Percentiles rank a stretch among this genome's conserved stretches.
These are phyloP conservation scores for Zygoascus ofunaensis DNA, from an alignment of 805 yeast species.

Conservation along the genomic window DNA sequence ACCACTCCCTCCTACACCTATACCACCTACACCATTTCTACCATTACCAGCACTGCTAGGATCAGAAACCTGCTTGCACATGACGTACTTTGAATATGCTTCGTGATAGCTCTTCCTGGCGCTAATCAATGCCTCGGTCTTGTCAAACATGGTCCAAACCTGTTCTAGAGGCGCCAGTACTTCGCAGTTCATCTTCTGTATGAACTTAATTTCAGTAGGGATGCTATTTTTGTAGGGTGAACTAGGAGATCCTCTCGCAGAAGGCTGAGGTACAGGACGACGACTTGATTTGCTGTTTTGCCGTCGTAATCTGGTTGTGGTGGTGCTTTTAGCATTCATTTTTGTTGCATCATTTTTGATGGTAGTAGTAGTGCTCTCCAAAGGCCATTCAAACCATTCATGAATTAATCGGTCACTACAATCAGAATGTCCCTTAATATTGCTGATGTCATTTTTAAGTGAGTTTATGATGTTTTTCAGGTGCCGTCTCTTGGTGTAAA, in stretches of 20 bases:
- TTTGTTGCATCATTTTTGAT: no score
- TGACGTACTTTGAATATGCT: constrained; percentile 16
- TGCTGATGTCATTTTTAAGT: constrained; percentile 8
- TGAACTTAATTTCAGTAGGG: no score
- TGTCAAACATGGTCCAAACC: constrained; percentile 14
- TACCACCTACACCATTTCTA: no score
- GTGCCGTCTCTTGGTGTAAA: constrained; percentile 9
- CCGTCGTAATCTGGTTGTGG: no score
- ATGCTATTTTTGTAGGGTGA: no score
- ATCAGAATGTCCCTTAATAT: constrained; percentile 15
- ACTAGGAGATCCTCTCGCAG: no score
- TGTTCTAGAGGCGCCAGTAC: constrained; percentile 13
- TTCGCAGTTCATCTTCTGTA: constrained; percentile 12
- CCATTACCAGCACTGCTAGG: neutral
- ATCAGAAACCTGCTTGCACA: constrained; percentile 5
- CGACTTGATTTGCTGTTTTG: no score
- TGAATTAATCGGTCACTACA: constrained; percentile 14
- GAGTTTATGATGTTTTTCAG: constrained; percentile 11
- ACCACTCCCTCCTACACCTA: neutral
- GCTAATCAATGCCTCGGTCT: constrained; percentile 11
- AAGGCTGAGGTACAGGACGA: no score
- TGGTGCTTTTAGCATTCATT: no score
- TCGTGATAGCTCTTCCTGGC: constrained; percentile 14
- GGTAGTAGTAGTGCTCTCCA: no score
- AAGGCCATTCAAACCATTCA: constrained; percentile 16